Conservation (phyloP, 2,329 filamentous ascomycete species). For the Fusarium sp. region DNA sequence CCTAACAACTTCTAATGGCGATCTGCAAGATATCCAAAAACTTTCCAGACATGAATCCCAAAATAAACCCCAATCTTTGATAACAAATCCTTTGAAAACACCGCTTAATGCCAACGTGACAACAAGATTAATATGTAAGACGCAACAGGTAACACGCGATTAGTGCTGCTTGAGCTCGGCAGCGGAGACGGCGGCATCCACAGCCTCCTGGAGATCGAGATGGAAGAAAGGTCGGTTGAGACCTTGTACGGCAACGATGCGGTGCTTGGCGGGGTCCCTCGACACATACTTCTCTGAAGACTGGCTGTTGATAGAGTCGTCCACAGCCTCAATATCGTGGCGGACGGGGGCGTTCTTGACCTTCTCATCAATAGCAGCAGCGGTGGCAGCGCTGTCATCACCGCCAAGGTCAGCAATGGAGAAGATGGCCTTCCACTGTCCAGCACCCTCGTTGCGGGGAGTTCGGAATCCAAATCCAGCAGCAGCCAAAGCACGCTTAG, state of each 20-base stretch:
- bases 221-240: slow-evolving; percentile 68
- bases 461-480: slow-evolving; percentile 67
- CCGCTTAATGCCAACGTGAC: slow-evolving; percentile 12
- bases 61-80: neutral
- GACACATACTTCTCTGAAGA: slow-evolving; percentile 50
- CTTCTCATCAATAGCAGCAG: slow-evolving; percentile 75
- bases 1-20: slow-evolving; percentile 21
- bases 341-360: slow-evolving; percentile 42
- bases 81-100: slow-evolving; percentile 16
- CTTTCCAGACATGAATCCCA: slow-evolving; percentile 2
- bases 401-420: slow-evolving; percentile 90
- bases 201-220: slow-evolving; percentile 64
- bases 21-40: slow-evolving; percentile 13
- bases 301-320: slow-evolving; percentile 43
- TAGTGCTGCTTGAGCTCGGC: slow-evolving; percentile 51
- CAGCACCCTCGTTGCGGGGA: slow-evolving; percentile 47
- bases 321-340: slow-evolving; percentile 51
- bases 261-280: slow-evolving; percentile 49
- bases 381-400: slow-evolving; percentile 69
- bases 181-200: slow-evolving; percentile 61
- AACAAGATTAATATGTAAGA: slow-evolving; percentile 9
- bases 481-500: slow-evolving; percentile 67
- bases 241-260: slow-evolving; percentile 59
- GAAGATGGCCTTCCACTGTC: slow-evolving; percentile 82
- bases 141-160: slow-evolving; percentile 6